Evolutionary conservation across 345 rosid species (phyloP).

Genomic region (Brassica rapa): DNA sequence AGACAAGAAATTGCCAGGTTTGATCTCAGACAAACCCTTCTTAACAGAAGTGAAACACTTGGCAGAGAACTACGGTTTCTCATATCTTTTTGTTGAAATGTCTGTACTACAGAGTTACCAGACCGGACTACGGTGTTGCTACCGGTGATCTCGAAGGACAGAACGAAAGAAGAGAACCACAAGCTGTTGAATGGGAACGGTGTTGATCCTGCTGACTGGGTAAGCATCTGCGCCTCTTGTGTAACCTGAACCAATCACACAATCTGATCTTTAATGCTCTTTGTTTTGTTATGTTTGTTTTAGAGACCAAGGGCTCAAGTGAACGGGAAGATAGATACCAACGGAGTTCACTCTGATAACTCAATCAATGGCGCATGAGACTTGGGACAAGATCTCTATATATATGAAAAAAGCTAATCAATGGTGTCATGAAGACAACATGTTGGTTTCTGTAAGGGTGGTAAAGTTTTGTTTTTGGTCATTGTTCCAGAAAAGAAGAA

Average conservation of each 20-base stretch:
- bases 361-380: constrained; percentile 72
- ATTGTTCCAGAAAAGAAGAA: constrained; percentile 27
- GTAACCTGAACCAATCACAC: not conserved
- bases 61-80: not conserved
- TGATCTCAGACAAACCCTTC: constrained; percentile 20
- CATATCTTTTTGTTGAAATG: constrained; percentile 12
- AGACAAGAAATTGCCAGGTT: constrained; percentile 99
- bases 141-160: constrained; percentile 74
- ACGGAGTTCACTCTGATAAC: constrained; percentile 58
- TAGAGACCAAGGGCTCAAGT: constrained; percentile 83
- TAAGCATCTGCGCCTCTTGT: constrained; percentile 25
- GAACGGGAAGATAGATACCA: constrained; percentile 79
- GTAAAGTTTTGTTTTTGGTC: constrained; percentile 29
- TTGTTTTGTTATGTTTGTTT: constrained; percentile 1
- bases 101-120: constrained; percentile 62
- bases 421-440: constrained; percentile 16
- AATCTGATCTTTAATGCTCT: not conserved
- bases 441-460: constrained; percentile 20
- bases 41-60: not conserved
- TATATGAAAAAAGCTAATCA: constrained; percentile 1
- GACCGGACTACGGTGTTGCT: constrained; percentile 68
- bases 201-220: constrained; percentile 90
- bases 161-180: constrained; percentile 86
- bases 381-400: not conserved
- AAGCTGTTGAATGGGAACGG: constrained; percentile 91